Evolutionary conservation across 768 basidiomycete species (phyloP).

Genomic region (Naganishia antarctica): DNA sequence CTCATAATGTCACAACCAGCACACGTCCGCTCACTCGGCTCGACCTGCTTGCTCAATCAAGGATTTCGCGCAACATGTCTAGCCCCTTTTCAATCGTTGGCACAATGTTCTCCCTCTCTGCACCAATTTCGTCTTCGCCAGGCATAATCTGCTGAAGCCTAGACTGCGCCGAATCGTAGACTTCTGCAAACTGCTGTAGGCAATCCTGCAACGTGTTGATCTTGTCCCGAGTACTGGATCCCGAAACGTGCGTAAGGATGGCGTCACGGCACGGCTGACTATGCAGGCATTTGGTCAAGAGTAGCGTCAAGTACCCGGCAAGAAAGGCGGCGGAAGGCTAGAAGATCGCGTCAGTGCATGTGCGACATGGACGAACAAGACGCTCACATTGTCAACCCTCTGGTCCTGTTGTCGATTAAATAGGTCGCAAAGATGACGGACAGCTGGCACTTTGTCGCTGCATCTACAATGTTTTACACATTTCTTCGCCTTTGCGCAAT

Average conservation of each 20-base stretch:
- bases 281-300: conserved; percentile 24
- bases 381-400: conserved; percentile 13
- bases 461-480: conserved; percentile 25
- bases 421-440: conserved; percentile 12
- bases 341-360: not conserved
- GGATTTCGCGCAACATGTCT: not conserved
- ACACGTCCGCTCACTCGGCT: too few species aligned
- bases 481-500: not conserved
- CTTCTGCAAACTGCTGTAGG: conserved; percentile 13
- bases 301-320: conserved; percentile 24
- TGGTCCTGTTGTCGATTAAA: conserved; percentile 15
- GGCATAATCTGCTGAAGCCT: conserved; percentile 7
- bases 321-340: conserved; percentile 26
- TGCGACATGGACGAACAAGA: not conserved
- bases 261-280: not conserved
- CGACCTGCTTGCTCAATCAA: too few species aligned
- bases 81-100: not conserved
- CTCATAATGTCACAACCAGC: too few species aligned
- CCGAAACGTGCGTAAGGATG: not conserved
- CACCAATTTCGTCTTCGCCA: not conserved
- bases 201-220: conserved; percentile 9
- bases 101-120: not conserved
- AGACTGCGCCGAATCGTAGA: conserved; percentile 16
- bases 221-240: not conserved
- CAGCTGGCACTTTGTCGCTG: not conserved